Conservation (phyloP, 2,329 filamentous ascomycete species). For the Alternaria gaisen region DNA sequence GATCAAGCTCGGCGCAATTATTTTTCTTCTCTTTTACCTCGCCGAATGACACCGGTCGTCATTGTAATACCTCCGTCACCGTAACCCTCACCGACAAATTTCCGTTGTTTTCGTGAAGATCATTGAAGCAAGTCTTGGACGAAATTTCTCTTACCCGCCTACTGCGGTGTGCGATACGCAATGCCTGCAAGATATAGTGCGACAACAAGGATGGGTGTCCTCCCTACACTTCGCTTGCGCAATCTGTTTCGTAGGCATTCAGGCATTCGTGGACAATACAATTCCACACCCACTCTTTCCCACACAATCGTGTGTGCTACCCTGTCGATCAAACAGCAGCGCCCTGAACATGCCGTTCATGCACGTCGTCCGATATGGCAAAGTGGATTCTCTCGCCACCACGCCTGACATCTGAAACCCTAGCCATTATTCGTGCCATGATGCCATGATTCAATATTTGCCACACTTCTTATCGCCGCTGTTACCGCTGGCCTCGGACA, state of each 20-base stretch:
- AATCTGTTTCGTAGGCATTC: constrained; percentile 15
- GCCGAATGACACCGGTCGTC: not conserved
- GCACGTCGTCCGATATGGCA: constrained; percentile 15
- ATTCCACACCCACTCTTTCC: constrained; percentile 6
- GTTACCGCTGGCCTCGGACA: constrained; percentile 7
- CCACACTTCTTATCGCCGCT: constrained; percentile 2
- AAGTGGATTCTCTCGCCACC: constrained; percentile 11
- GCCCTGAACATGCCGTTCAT: constrained; percentile 19
- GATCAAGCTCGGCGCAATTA: constrained; percentile 8
- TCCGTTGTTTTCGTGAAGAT: not conserved
- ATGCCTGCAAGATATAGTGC: not conserved
- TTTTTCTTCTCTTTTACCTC: constrained; percentile 2
- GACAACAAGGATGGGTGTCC: constrained; percentile 4
- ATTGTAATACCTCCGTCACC: not conserved
- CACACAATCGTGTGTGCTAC: constrained; percentile 13
- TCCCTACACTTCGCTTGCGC: constrained; percentile 12
- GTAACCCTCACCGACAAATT: constrained; percentile 6
- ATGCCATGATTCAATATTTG: constrained; percentile 7
- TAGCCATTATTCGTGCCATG: constrained; percentile 1
- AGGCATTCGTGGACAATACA: constrained; percentile 15
- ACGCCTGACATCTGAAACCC: constrained; percentile 15
- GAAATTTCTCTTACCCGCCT: not conserved
- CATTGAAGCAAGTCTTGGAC: not conserved
- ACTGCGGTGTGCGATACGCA: not conserved
- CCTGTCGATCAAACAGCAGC: constrained; percentile 16